phyloP scores from a whole-genome alignment of 345 rosid species.

The Eucalyptus victrix region DNA sequence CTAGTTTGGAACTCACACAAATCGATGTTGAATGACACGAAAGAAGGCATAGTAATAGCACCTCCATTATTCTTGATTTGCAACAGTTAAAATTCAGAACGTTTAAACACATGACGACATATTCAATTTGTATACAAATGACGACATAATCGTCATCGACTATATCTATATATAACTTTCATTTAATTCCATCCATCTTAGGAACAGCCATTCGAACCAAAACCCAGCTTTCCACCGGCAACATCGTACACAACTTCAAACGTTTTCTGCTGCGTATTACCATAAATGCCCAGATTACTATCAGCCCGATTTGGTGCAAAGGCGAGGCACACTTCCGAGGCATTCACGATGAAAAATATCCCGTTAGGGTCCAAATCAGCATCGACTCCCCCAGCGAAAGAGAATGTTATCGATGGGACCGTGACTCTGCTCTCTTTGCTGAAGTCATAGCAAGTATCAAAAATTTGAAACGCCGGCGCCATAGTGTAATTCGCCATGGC shows the following conservation, averaged over 20 bases:
- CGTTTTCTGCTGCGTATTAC: constrained; percentile 7
- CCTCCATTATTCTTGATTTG: too few species aligned
- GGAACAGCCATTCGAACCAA: constrained; percentile 1
- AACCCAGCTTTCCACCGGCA: background rate
- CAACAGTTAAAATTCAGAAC: too few species aligned
- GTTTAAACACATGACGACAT: too few species aligned
- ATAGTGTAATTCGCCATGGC: constrained; percentile 1
- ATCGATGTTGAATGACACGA: too few species aligned
- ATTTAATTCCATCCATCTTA: background rate
- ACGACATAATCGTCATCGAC: too few species aligned
- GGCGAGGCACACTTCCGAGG: background rate
- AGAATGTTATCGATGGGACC: background rate
- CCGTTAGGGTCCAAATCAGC: background rate
- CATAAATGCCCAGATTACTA: background rate
- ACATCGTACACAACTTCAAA: constrained; percentile 6
- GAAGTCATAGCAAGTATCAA: constrained; percentile 15
- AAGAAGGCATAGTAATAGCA: too few species aligned
- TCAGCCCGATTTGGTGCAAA: background rate
- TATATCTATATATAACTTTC: too few species aligned
- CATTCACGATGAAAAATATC: background rate
- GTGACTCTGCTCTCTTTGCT: background rate
- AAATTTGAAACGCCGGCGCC: background rate
- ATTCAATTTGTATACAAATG: too few species aligned
- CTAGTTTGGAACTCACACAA: too few species aligned
- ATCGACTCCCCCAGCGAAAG: background rate